These are phyloP conservation scores for Setaria viridis DNA, from an alignment of 202 grass and related monocot genomes.

Conservation along the genomic window DNA sequence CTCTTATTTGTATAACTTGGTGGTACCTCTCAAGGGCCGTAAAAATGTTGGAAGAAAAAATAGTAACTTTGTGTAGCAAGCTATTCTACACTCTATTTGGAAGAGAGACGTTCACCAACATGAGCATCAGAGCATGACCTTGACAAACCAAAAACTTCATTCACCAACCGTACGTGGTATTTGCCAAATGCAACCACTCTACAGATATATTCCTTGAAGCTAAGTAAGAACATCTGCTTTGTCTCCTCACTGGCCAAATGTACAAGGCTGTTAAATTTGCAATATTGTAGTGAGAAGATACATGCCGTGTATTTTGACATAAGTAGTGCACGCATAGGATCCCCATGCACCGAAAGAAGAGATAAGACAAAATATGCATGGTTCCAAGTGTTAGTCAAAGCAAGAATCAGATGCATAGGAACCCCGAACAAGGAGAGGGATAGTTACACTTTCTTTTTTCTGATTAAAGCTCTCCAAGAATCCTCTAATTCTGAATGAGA, in stretches of 20 bases:
- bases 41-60: background rate
- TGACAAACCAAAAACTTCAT: background rate
- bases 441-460: slow-evolving; percentile 19
- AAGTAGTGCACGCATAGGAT: slow-evolving; percentile 32
- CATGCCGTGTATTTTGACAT: slow-evolving; percentile 47
- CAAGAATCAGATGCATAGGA: slow-evolving; percentile 57
- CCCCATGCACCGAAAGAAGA: slow-evolving; percentile 55
- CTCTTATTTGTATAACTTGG: background rate
- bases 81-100: background rate
- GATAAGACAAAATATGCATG: slow-evolving; percentile 30
- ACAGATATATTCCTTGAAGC: slow-evolving; percentile 23
- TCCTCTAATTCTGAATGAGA: slow-evolving; percentile 37
- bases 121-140: background rate
- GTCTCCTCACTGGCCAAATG: background rate
- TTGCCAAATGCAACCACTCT: slow-evolving; percentile 13
- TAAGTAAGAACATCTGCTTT: background rate
- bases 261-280: background rate
- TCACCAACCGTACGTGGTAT: background rate
- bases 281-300: slow-evolving; percentile 1
- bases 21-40: background rate
- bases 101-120: background rate
- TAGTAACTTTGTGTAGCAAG: background rate
- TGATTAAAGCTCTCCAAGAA: slow-evolving; percentile 40
- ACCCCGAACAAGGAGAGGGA: slow-evolving; percentile 36
- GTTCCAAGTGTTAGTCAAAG: slow-evolving; percentile 47